Base-by-base conservation (phyloP, 768 basidiomycete genomes). In the Boletus fagicola region DNA sequence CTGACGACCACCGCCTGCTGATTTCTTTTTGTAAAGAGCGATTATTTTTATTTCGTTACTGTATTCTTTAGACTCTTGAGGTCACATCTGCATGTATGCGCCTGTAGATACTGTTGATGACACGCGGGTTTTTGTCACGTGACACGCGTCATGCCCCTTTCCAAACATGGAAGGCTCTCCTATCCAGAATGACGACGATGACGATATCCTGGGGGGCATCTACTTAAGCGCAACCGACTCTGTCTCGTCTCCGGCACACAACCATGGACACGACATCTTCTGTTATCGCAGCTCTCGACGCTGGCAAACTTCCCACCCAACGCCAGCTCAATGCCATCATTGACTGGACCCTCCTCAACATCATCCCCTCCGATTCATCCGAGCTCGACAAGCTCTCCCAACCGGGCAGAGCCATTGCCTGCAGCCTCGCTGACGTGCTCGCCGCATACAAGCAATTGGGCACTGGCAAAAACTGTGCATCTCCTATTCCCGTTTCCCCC, bases 221-320 rank as follows among this genome's bases (percentile, higher is more conserved):
- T 38, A 45, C 22, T 40, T 53, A 59, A 49, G n/a, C 39, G n/a
- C 18, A n/a, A n/a, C 16, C 24, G 5, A 24, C 15, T 3, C 30
- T 30, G 3, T 30, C 26, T 11, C 18, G 5, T 24, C 15, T 35
- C 11, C 46, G 5, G 12, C 8, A 49, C 49, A 38, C 33, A 10
- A 50, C n/a, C 56, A 89, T 90, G 87, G 85, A 90, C 56, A 83
- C 81, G 73, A 58, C 79, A 48, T 76, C 85, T 18, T 83, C 84
- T 38, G 64, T 88, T 26, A 67, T 86, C 55, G 88, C 85, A 47
- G 88, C 88, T 9, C 71, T 90, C 63, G 79, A 83, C 59, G 86
- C 87, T 18, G 86, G 86, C 22, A 90, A 90, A 66, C 74, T 88
- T 5, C 88, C 88, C 18, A 77, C 77, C 2, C 84, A 87, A 12